Base-by-base conservation (phyloP, 306 rosid species). In the Fragaria iinumae region DNA sequence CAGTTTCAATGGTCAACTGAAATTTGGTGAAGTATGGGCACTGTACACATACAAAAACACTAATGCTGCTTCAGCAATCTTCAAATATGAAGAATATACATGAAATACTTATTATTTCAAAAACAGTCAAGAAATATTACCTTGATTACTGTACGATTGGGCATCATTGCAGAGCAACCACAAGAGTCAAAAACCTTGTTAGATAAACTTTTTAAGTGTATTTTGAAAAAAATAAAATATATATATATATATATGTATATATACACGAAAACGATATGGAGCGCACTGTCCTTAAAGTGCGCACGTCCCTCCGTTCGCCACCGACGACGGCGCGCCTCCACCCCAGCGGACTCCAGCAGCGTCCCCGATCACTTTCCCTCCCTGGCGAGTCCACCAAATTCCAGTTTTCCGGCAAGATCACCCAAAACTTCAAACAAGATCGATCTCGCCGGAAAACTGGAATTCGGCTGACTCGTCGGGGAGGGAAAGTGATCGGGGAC, bases 1-100 rank as follows among this genome's bases (percentile, higher is more conserved):
- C 62, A 3, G 86, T 85, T 67, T 85, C 86, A 52, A 85, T 77
- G 17, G 86, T 82, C 60, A 85, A 56, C 72, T 78, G 76, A 77
- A 85, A 85, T 77, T 77, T 85, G 68, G 82, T 67, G 45, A 85
- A 85, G 81, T 85, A 82, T n/a, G 86, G 83, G 72, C 88, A 85
- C 88, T 85, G 84, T 72, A 78, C 20, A 69, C 59, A 79, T 39
- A 62, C 53, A 82, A 67, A 43, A 59, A 2, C 11, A 76, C 39
- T 55, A 18, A 75, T 69, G 50, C 43, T 45, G 41, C 45, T 74
- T 53, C 67, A 45, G 16, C 21, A 4, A n/a, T 55, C 34, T 10
- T 23, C 27, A 69, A 7, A 38, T 1, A 10, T 21, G 29, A 64
- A n/a, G 55, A 83, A 32, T 7, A 41, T 3, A 62, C 10, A 75